A percentile compares a stretch with the other conserved stretches of the same genome.
phyloP scores from a whole-genome alignment of 495 filamentous ascomycete genomes.

The Penicillium odoratum region DNA sequence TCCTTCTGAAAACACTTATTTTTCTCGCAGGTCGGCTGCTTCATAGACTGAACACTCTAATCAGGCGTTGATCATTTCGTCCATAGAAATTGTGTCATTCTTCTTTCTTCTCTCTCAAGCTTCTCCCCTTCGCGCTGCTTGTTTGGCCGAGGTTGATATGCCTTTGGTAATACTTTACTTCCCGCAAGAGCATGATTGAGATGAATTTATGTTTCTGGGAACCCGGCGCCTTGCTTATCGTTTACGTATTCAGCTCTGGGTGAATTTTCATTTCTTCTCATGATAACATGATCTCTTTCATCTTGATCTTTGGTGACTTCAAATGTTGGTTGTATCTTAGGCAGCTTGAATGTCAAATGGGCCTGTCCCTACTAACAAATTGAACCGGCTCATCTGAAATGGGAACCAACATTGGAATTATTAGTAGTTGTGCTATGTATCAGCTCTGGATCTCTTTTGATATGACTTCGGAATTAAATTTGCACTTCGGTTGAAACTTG shows the following conservation, averaged over 20 bases:
- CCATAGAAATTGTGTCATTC: conserved; percentile 22
- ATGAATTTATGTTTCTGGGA: conserved; percentile 10
- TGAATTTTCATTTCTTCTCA: neutral
- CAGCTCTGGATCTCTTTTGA: too few relatives aligned
- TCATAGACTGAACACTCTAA: conserved; percentile 23
- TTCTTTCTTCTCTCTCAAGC: conserved; percentile 6
- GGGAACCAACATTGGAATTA: too few relatives aligned
- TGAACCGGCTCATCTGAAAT: neutral
- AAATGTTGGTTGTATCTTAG: neutral
- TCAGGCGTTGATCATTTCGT: conserved; percentile 11
- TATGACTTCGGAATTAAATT: too few relatives aligned
- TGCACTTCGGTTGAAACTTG: neutral
- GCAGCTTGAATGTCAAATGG: neutral
- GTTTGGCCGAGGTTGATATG: neutral
- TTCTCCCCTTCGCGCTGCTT: neutral
- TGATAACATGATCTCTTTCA: conserved; percentile 1
- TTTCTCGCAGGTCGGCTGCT: conserved; percentile 15
- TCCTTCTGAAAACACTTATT: conserved; percentile 16
- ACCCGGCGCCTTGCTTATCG: conserved; percentile 2
- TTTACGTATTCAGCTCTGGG: neutral
- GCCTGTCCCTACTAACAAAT: neutral
- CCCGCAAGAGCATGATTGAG: conserved; percentile 11
- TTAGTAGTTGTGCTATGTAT: too few relatives aligned
- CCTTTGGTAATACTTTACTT: conserved; percentile 3
- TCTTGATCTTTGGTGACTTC: neutral